Base-by-base conservation (phyloP, 1,284 basidiomycete species). In the Apiotrichum veenhuisii region DNA sequence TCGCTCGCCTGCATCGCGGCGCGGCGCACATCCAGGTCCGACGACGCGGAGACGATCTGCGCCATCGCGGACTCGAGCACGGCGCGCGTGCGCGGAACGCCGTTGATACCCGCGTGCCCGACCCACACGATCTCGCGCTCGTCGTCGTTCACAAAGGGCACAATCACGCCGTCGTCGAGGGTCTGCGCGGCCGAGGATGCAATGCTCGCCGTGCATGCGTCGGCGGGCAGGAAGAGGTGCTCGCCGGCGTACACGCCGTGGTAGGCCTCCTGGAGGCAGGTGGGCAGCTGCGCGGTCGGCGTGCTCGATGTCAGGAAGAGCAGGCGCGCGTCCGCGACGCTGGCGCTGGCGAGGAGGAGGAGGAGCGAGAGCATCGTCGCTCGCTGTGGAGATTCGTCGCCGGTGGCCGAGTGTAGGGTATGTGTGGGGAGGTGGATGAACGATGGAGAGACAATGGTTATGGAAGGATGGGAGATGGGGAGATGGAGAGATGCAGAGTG, bases 201-300 rank as follows among this genome's bases (percentile, higher is more conserved):
- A 22, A 62, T n/a, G 23, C 9, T 3, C n/a, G 4, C n/a, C 30
- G n/a, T 27, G 45, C 70, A 73, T 8, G 57, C 66, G 10, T 65
- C 12, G 10, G 38, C 10, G 30, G 56, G 27, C 30, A 47, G 23
- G 56, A 50, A 44, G 59, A 65, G 54, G 48, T 58, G 48, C 43
- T 43, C 11, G n/a, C 45, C 56, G 40, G 67, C 72, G 50, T 70
- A 72, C 8, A 55, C 43, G 11, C 72, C 72, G 42, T 64, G 62
- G 58, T 69, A 70, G 12, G 59, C 45, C 20, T 50, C 20, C 15
- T 42, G 57, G 38, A 68, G 57, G 47, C 66, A 68, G 8, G 57
- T 15, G 22, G 64, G 53, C 30, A 52, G 55, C 20, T 26, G 10
- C 22, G 52, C 15, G 5, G 44, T 9, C 12, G 59, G 59, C 22